These are phyloP conservation scores for Wickerhamomyces queroliae DNA, from an alignment of 805 yeast genomes.

Conservation along the genomic window DNA sequence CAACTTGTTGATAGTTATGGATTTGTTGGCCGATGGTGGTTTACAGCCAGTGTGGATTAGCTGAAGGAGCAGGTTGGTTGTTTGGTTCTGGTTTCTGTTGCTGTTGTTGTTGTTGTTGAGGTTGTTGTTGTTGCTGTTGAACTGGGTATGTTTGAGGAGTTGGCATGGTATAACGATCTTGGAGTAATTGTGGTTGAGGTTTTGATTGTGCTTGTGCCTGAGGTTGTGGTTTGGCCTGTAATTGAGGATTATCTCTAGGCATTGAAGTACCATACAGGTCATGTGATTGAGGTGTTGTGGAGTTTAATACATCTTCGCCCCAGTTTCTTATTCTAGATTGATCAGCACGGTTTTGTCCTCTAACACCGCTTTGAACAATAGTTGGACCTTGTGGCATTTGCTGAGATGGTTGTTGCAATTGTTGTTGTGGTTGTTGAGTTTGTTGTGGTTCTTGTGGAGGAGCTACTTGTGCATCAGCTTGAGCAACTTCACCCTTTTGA, in stretches of 20 bases:
- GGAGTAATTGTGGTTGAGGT: conserved; percentile 1
- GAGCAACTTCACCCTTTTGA: conserved; percentile 1
- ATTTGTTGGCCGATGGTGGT: no score
- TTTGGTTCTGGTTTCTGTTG: conserved; percentile 20
- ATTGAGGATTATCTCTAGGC: no score
- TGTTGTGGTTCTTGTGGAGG: conserved; percentile 9
- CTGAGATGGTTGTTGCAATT: conserved; percentile 5
- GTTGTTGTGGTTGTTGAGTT: conserved; percentile 4
- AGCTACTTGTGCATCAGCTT: conserved; percentile 13
- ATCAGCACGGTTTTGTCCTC: not conserved
- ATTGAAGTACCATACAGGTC: not conserved
- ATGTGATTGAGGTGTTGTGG: not conserved
- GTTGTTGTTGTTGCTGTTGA: conserved; percentile 10
- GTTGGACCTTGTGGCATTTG: conserved; percentile 4
- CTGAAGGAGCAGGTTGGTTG: conserved; percentile 7
- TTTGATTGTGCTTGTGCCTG: conserved; percentile 4
- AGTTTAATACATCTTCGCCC: not conserved
- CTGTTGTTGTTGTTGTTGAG: conserved; percentile 11
- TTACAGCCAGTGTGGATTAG: conserved; percentile 12
- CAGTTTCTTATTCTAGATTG: not conserved
- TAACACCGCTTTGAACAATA: conserved; percentile 5
- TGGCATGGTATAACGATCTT: not conserved
- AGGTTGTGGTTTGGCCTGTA: not conserved
- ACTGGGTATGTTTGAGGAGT: not conserved
- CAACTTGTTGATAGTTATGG: no score